Base-by-base conservation (phyloP, 2,329 filamentous ascomycete species). In the Venturia carpophila region DNA sequence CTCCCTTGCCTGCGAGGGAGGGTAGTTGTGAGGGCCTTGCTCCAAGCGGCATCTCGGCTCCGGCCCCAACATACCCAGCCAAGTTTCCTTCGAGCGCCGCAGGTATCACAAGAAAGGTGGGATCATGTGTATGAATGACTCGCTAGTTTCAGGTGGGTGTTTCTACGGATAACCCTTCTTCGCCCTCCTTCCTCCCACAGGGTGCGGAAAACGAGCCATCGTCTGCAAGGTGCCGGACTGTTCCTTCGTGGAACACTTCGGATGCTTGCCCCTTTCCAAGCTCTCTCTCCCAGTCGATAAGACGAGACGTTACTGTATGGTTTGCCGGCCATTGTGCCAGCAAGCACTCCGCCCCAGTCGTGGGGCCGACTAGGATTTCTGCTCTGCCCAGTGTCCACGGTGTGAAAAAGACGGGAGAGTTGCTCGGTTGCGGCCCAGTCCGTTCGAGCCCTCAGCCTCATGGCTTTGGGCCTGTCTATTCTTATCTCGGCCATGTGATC, bases 271-370 rank as follows among this genome's bases (percentile, higher is more conserved):
- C n/a, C 15, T 15, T 17, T 55, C 49, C 49, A 34, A 34, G 30
- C 30, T 34, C 30, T 34, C 30, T 34, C 6, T 34, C n/a, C n/a
- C 15, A 11, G 52, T 58, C 30, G 52, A 58, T 37, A 37, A 37
- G 30, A 37, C 27, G 17, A 19, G 27, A 5, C 19, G 11, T n/a
- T n/a, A n/a, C n/a, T n/a, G 7, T 58, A 58, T 58, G 52, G 52
- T 58, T 58, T 15, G 52, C 17, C 11, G 13, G 27, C n/a, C 10
- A 13, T 27, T 56, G 17, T 34, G 30, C 52, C 2, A 41, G 39
- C 39, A 41, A 58, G 24, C 52, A 58, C 30, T 15, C 30, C 52
- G 52, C 52, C 52, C 52, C n/a, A n/a, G n/a, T n/a, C n/a, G n/a
- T n/a, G n/a, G n/a, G n/a, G n/a, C 5, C 52, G 11, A 7, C 27